A percentile compares a stretch with the other conserved stretches of the same genome.
Evolutionary conservation across 768 basidiomycete genomes (phyloP).

Genomic region (Harrya chromipes): DNA sequence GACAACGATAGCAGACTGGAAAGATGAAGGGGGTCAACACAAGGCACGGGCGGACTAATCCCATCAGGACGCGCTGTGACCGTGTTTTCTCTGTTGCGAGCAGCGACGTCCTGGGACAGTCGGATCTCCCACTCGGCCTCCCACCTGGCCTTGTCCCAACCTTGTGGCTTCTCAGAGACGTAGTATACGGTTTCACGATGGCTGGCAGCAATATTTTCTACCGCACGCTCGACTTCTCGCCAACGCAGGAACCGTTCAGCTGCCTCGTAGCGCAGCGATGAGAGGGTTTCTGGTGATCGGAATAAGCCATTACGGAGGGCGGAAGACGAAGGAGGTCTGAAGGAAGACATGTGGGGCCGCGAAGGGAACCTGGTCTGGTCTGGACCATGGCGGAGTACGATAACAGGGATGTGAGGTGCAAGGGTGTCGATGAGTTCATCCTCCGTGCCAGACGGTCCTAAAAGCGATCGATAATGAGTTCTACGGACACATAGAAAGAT

Average conservation of each 20-base stretch:
- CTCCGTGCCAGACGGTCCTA: constrained; percentile 36
- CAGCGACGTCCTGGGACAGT: constrained; percentile 62
- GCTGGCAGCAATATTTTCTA: constrained; percentile 39
- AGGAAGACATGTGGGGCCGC: constrained; percentile 46
- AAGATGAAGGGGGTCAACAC: constrained; percentile 64
- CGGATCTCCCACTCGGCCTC: constrained; percentile 61
- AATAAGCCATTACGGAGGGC: constrained; percentile 61
- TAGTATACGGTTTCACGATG: constrained; percentile 25
- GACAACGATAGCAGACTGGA: constrained; percentile 62
- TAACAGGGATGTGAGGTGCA: constrained; percentile 52
- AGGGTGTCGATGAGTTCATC: constrained; percentile 48
- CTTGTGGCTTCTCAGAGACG: constrained; percentile 21
- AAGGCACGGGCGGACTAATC: constrained; percentile 20
- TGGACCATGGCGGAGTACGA: constrained; percentile 46
- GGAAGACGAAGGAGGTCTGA: constrained; percentile 49
- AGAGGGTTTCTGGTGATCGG: constrained; percentile 59
- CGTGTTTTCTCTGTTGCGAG: constrained; percentile 41
- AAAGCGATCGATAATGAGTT: neutral
- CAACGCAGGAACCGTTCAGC: constrained; percentile 68
- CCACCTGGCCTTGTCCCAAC: constrained; percentile 64
- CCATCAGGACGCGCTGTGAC: constrained; percentile 17
- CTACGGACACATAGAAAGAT: neutral
- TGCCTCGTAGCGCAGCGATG: constrained; percentile 57
- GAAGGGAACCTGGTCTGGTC: constrained; percentile 30
- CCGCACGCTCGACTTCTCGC: constrained; percentile 64